These are phyloP conservation scores for Suillus lakei DNA, from an alignment of 768 basidiomycete genomes.

Conservation along the genomic window DNA sequence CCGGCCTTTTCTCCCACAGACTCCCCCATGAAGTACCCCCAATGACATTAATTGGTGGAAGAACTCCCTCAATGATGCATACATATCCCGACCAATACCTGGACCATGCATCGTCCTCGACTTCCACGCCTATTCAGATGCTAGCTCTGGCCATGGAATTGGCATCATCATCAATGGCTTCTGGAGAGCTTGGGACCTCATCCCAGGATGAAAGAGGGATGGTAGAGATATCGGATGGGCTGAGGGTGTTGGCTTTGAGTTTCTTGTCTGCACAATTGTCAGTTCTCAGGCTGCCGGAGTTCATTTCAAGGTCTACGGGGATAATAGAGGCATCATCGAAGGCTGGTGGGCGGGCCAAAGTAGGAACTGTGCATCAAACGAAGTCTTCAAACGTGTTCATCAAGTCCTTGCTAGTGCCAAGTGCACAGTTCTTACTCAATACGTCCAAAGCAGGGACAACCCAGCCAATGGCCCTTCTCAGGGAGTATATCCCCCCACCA, in stretches of 20 bases:
- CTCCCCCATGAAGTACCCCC: slow-evolving; percentile 9
- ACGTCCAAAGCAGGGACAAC: slow-evolving; percentile 19
- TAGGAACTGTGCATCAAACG: slow-evolving; percentile 29
- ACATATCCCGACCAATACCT: slow-evolving; percentile 31
- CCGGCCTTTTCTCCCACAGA: slow-evolving; percentile 35
- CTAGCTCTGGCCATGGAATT: slow-evolving; percentile 43
- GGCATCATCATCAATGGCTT: slow-evolving; percentile 24
- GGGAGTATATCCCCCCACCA: slow-evolving; percentile 13
- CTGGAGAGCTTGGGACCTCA: slow-evolving; percentile 38
- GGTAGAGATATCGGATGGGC: slow-evolving; percentile 50
- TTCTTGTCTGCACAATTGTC: slow-evolving; percentile 33
- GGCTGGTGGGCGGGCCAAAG: slow-evolving; percentile 42
- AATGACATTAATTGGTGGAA: slow-evolving; percentile 44
- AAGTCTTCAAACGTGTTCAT: slow-evolving; percentile 32
- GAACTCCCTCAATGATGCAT: slow-evolving; percentile 10
- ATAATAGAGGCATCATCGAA: slow-evolving; percentile 40
- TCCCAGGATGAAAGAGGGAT: slow-evolving; percentile 35
- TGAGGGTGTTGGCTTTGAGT: slow-evolving; percentile 49
- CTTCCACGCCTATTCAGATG: slow-evolving; percentile 45
- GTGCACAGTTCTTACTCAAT: slow-evolving; percentile 19
- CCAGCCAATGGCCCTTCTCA: slow-evolving; percentile 26
- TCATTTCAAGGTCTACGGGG: slow-evolving; percentile 18
- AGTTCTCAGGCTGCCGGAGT: background rate
- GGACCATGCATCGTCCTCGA: slow-evolving; percentile 28
- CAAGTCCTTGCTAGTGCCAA: background rate